These are phyloP conservation scores for Myochromella boudieri DNA, from an alignment of 768 basidiomycete species.

Conservation along the genomic window DNA sequence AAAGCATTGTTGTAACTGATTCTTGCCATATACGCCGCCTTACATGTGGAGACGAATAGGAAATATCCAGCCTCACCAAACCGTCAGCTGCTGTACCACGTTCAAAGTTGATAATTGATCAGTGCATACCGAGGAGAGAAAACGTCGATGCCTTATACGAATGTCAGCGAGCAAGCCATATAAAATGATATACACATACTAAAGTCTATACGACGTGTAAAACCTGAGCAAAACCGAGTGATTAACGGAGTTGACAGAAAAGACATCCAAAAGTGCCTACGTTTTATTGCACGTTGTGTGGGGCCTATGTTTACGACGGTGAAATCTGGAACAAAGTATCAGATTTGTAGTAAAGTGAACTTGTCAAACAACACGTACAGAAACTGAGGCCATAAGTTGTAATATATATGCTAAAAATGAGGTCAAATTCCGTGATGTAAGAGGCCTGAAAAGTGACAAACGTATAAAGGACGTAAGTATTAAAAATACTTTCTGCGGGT, in stretches of 20 bases:
- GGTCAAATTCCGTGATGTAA: too few relatives aligned
- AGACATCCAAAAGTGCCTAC: conserved; percentile 33
- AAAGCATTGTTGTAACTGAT: conserved; percentile 62
- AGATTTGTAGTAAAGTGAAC: conserved; percentile 1
- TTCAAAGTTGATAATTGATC: background rate
- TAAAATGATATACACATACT: conserved; percentile 42
- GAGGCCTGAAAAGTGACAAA: conserved; percentile 31
- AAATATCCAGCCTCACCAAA: conserved; percentile 52
- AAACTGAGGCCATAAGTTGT: conserved; percentile 68
- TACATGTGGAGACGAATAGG: conserved; percentile 56
- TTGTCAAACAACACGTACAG: conserved; percentile 40
- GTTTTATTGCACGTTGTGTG: conserved; percentile 58
- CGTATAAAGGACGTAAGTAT: conserved; percentile 66
- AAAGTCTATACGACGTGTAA: conserved; percentile 70
- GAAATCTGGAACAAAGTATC: conserved; percentile 51
- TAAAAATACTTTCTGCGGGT: conserved; percentile 52
- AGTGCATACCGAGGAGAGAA: conserved; percentile 67
- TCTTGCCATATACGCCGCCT: conserved; percentile 82
- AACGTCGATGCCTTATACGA: conserved; percentile 64
- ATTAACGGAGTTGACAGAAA: too few relatives aligned
- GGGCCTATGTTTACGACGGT: conserved; percentile 51
- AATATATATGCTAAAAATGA: conserved; percentile 37
- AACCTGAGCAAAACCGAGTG: conserved; percentile 33
- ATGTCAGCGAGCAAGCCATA: background rate
- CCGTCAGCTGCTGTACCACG: conserved; percentile 1